Evolutionary conservation across 2,329 filamentous ascomycete species (phyloP), one percentile per base, ranked within the genome.

Genomic region (Aspergillus ustus): DNA sequence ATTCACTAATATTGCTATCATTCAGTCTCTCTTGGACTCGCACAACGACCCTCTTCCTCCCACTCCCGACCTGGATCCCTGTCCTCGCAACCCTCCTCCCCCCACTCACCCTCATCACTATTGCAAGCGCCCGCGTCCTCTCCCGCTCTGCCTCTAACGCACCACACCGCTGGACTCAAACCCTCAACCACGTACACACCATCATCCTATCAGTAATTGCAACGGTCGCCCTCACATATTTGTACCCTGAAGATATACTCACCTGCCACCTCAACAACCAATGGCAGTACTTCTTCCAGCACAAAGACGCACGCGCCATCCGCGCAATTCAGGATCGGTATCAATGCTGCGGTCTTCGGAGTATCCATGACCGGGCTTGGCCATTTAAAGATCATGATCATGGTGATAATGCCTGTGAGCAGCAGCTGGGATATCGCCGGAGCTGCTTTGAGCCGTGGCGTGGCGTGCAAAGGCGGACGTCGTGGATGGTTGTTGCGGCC

Each of bases 281-380:
- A 61, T 77, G 75, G 75, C 71, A 72, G 53, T 19, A 20, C 1
- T 70, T 72, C 56, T 77, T 75, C 57, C 67, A 67, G 31, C 59
- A 62, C 15, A 75, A 76, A 55, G 62, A 77, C 37, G 68, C 69
- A 5, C 56, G 63, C 3, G 68, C 70, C 7, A 73, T 77, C 43
- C 71, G 75, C 20, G 51, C 69, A 2, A 76, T 77, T 54, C 74
- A 78, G 57, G 72, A 72, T 50, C 57, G 58, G 3, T 64, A 75
- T 25, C 72, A 66, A 44, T 77, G 76, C 53, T 78, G 75, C 45
- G 76, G 76, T 2, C 63, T 75, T 8, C 66, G 74, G 37, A 77
- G 75, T 45, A 67, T 71, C n/a, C 73, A 66, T 59, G 75, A 78
- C 54, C 66, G 73, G 17, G 73, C 75, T 2, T 78, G 75, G 75